Percentiles rank a stretch among this genome's conserved stretches.
These are phyloP conservation scores for Thalia dealbata DNA, from an alignment of 176 grass and related monocot species.

Conservation along the genomic window DNA sequence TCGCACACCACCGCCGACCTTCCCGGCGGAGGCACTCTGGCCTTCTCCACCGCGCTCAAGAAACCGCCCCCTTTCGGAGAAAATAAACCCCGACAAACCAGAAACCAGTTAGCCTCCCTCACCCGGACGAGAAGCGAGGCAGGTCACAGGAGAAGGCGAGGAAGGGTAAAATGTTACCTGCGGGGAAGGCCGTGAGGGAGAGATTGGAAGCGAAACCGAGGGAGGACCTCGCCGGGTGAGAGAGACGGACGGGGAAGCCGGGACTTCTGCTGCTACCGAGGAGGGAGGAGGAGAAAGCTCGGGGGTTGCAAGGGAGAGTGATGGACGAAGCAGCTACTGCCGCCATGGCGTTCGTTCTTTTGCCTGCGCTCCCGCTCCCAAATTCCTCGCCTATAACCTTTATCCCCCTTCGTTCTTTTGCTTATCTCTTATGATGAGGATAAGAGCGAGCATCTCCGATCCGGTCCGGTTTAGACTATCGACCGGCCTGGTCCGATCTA, in stretches of 20 bases:
- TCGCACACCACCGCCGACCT: constrained; percentile 48
- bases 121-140: neutral
- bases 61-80: neutral
- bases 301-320: neutral
- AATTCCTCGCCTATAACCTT: no score
- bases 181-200: constrained; percentile 10
- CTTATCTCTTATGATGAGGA: no score
- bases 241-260: neutral
- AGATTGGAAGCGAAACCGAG: constrained; percentile 11
- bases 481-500: no score
- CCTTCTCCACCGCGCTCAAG: constrained; percentile 11
- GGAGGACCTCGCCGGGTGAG: neutral
- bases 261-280: neutral
- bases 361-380: neutral
- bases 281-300: neutral
- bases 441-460: neutral
- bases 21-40: neutral
- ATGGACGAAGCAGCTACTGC: constrained; percentile 11
- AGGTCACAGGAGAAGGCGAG: neutral
- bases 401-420: no score
- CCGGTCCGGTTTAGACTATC: no score
- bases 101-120: neutral
- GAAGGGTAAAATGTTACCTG: neutral
- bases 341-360: constrained; percentile 11
- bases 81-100: neutral